phyloP scores from a whole-genome alignment of 2,329 filamentous ascomycete species.

The Aurifilum marmelostoma region DNA sequence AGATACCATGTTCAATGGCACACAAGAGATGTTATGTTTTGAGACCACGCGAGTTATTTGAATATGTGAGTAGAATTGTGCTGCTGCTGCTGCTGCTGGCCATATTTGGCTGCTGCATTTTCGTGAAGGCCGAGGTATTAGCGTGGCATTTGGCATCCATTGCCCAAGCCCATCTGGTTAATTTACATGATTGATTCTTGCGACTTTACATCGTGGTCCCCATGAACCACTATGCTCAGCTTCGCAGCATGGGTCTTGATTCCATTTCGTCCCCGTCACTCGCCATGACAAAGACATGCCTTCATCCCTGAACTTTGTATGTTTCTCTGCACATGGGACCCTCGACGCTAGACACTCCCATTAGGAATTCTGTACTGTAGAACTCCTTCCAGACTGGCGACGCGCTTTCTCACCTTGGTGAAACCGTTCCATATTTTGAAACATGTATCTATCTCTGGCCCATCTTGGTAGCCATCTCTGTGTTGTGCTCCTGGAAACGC shows the following conservation, averaged over 20 bases:
- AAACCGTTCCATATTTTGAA: background rate
- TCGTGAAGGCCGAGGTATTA: background rate
- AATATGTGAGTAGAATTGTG: conserved; percentile 18
- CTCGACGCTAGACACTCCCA: background rate
- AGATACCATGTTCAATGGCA: conserved; percentile 26
- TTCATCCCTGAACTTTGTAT: background rate
- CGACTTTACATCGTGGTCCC: background rate
- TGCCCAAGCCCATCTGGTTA: conserved; percentile 24
- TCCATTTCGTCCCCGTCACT: background rate
- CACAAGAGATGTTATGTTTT: background rate
- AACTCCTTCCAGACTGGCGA: background rate
- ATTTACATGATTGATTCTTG: background rate
- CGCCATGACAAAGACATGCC: background rate
- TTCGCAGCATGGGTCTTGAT: background rate
- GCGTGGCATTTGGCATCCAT: background rate
- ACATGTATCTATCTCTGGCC: conserved; percentile 45
- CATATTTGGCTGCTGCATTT: background rate
- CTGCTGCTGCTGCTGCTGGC: conserved; percentile 1
- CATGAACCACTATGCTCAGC: background rate
- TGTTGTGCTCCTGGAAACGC: conserved; percentile 77
- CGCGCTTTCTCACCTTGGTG: background rate
- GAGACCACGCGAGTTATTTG: background rate
- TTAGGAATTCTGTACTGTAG: background rate
- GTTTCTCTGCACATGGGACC: background rate
- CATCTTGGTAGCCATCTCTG: conserved; percentile 60